Evolutionary conservation across 2,329 filamentous ascomycete genomes (phyloP), one percentile per base, ranked within the genome.

Genomic region (Blastomyces parvus): DNA sequence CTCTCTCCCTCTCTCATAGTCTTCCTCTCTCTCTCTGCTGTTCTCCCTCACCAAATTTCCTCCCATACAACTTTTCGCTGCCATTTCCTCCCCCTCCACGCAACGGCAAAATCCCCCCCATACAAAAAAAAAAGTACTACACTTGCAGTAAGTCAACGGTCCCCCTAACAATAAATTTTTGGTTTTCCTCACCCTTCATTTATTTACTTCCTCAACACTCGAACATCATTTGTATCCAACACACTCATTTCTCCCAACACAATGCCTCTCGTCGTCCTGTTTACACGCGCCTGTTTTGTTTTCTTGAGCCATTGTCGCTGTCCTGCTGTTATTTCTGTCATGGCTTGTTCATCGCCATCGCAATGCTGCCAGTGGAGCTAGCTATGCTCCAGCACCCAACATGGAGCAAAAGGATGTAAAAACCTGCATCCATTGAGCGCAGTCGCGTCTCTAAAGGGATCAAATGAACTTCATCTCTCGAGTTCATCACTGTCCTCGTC

Each of bases 91-190:
- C 56, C 69, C 68, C 66, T 63, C 67, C 66, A 68, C 66, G 66
- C 67, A 56, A 66, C 63, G 66, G 65, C 65, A 66, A 55, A 55
- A 36, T 33, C 17, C 52, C 52, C 52, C 72, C 71, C 73, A 74
- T 73, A 72, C 74, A 74, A 73, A 70, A 76, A 72, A 38, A 69
- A 42, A 70, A 69, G 72, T 76, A 74, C 72, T 72, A 67, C 70
- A 72, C 63, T 72, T 70, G 71, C 69, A 67, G 68, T 70, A 69
- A 71, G 73, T 75, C 69, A 73, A 70, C 9, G 33, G 70, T 5
- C n/a, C 52, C 52, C 69, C 70, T 72, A 68, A 69, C 71, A 68
- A 69, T 70, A 72, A 69, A 46, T 64, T 68, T 68, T 69, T n/a
- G 65, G 67, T 67, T 65, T 66, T 61, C 56, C 63, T 59, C 58